Evolutionary conservation across 106 monocot species (phyloP), one percentile per base, ranked within the genome.

Genomic region (Dactylorhiza incarnata): DNA sequence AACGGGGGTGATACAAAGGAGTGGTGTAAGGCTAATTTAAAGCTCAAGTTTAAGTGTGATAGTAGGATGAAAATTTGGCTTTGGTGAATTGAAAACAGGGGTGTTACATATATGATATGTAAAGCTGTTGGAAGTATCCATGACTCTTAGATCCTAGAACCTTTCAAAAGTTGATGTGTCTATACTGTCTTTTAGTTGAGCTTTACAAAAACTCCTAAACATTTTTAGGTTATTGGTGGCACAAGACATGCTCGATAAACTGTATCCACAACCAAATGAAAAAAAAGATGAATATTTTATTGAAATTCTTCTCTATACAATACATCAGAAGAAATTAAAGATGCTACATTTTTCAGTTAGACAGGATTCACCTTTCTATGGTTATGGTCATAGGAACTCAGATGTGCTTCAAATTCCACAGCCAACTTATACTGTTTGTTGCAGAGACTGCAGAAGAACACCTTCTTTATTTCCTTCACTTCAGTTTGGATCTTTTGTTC

Each of bases 301-400:
- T 56, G 46, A 68, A 68, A 45, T 16, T 29, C 17, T 45, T 68
- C 43, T 71, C 7, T 6, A 9, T 71, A 9, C 2, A 71, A 59
- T 14, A 47, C 46, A 71, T 5, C 6, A 71, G 19, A 71, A 44
- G 16, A 11, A 71, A 44, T 68, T 45, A 69, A 46, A 69, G 45
- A 69, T 45, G 13, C 9, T 22, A 10, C 23, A 72, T 7, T 49
- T 72, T 23, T 12, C 19, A 72, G 10, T 48, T 22, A 72, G 49
- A 72, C 22, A 17, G 47, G 22, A 72, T 72, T 4, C 72, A 99
- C 94, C 89, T 99, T 99, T 82, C 91, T 84, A 74, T 99, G 99
- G 69, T 99, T 99, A 79, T 99, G 99, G 81, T 94, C 99, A 83
- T 99, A 99, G 54, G 99, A 99, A 83, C 99, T 99, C 78, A 99